Evolutionary conservation across 768 basidiomycete species (phyloP).

Genomic region (Trametes gibbosa): DNA sequence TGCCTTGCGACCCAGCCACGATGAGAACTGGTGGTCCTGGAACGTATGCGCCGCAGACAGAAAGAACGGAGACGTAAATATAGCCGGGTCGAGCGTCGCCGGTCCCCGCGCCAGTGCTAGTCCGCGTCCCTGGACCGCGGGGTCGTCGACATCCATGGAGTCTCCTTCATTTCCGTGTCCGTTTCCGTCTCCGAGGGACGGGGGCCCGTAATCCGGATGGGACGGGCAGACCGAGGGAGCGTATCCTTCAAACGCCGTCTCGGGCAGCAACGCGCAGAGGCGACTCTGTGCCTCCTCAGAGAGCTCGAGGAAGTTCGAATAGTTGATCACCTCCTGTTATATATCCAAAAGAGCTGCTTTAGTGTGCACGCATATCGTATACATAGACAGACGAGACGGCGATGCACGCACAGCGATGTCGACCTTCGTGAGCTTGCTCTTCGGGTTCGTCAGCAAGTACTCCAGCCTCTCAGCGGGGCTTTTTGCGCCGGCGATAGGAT

Average conservation of each 20-base stretch:
- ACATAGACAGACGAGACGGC: background rate
- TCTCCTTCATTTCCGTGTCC: background rate
- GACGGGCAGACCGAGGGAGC: slow-evolving; percentile 19
- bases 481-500: background rate
- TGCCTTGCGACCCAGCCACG: slow-evolving; percentile 48
- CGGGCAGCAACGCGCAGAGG: slow-evolving; percentile 29
- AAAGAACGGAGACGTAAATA: slow-evolving; percentile 54
- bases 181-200: too few relatives aligned
- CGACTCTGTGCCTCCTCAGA: slow-evolving; percentile 25
- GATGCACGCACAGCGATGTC: slow-evolving; percentile 43
- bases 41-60: slow-evolving; percentile 54
- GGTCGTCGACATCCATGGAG: slow-evolving; percentile 15
- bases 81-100: slow-evolving; percentile 32
- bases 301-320: slow-evolving; percentile 25
- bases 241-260: slow-evolving; percentile 28
- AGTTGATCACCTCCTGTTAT: slow-evolving; percentile 23
- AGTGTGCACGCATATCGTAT: background rate
- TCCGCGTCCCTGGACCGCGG: background rate
- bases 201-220: slow-evolving; percentile 23
- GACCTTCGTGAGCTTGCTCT: slow-evolving; percentile 47
- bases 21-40: slow-evolving; percentile 56
- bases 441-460: slow-evolving; percentile 42
- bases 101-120: background rate
- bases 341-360: too few relatives aligned
- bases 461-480: slow-evolving; percentile 38